phyloP scores from a whole-genome alignment of 495 filamentous ascomycete genomes.

The Cercophora scortea region DNA sequence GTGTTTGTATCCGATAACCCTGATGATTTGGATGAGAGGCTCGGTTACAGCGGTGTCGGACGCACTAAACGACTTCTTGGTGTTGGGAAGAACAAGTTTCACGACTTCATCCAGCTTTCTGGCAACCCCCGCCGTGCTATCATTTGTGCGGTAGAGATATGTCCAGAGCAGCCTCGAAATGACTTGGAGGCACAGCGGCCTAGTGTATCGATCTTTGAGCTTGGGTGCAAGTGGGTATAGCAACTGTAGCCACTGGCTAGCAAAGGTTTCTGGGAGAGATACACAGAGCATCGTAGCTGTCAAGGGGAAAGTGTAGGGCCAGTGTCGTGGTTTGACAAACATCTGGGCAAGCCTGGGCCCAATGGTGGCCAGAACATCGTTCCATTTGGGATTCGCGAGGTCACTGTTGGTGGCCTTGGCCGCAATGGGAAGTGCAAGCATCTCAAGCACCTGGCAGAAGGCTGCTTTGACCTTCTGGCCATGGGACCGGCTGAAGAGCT shows the following conservation, averaged over 20 bases:
- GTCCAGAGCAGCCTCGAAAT: conserved; percentile 93
- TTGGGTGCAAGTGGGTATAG: conserved; percentile 65
- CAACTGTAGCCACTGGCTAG: conserved; percentile 75
- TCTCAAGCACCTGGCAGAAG: conserved; percentile 86
- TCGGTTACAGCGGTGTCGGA: conserved; percentile 77
- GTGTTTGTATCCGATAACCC: conserved; percentile 90
- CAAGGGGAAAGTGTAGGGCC: conserved; percentile 78
- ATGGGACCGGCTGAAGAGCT: conserved; percentile 74
- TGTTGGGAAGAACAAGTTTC: conserved; percentile 67
- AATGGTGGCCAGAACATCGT: conserved; percentile 68
- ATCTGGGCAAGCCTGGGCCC: conserved; percentile 70
- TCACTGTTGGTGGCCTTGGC: conserved; percentile 64
- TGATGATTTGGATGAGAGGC: conserved; percentile 83
- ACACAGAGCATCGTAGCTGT: conserved; percentile 80
- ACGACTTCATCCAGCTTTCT: conserved; percentile 84
- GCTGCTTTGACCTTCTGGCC: conserved; percentile 85
- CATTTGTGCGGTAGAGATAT: conserved; percentile 78
- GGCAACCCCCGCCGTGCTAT: conserved; percentile 55
- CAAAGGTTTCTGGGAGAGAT: conserved; percentile 75
- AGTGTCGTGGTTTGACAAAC: conserved; percentile 84
- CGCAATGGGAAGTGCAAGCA: conserved; percentile 80
- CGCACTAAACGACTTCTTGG: conserved; percentile 68
- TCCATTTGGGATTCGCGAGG: conserved; percentile 74
- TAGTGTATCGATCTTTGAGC: conserved; percentile 73
- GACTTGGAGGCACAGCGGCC: conserved; percentile 77